Evolutionary conservation across 192 early-diverging fungal species (phyloP), one percentile per base, ranked within the genome.

Genomic region (Phycomyces nitens): DNA sequence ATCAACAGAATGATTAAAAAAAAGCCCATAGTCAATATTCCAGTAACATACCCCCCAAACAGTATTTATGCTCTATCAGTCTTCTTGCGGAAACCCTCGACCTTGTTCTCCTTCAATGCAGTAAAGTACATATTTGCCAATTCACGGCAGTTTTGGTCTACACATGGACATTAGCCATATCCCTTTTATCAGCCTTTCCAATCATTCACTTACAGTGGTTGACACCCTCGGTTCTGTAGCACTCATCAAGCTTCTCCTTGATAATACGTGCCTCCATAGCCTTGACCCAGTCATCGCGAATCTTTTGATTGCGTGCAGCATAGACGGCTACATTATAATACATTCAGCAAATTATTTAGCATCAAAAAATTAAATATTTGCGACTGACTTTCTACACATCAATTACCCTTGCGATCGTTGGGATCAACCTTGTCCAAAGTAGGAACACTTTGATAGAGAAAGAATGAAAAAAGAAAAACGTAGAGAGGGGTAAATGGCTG

Each of bases 271-370:
- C 82, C 79, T 96, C 93, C 86, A 94, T 88, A 27, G 83, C 84
- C 59, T 90, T 88, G n/a, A 98, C 88, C 89, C 94, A 92, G 66
- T 94, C 83, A 70, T 94, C 92, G 42, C 89, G 88, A 77, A 92
- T 82, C 71, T 87, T 82, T 53, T 83, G 88, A 68, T 92, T 90
- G 22, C 88, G 85, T 68, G 88, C 82, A 61, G 84, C 86, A 55
- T 86, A 64, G 23, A 89, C 68, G n/a, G 86, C 87, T 73, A 70
- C 44, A 39, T 1, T 58, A n/a, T n/a, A n/a, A n/a, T n/a, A n/a
- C n/a, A n/a, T n/a, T n/a, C n/a, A n/a, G n/a, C n/a, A 43, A 4
- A 29, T n/a, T n/a, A n/a, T n/a, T n/a, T n/a, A n/a, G n/a, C n/a
- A 42, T 14, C 6, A 62, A 50, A 51, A 52, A 38, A 40, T 10